Base-by-base conservation (phyloP, 495 filamentous ascomycete genomes). In the Podospora pseudocomata region DNA sequence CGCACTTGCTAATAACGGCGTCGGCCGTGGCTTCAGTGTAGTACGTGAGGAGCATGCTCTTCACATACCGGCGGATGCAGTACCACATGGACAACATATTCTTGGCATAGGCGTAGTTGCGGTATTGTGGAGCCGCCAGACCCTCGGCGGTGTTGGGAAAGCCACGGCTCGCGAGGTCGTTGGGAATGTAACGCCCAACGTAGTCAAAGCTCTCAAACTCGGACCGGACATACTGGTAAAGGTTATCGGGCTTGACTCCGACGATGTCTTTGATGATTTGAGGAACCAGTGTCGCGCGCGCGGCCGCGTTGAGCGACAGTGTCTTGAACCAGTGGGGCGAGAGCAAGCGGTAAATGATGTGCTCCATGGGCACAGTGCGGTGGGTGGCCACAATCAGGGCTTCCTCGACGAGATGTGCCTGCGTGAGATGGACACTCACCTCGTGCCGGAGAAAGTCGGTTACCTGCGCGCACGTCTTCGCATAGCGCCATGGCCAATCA, bases 401-500 rank as follows among this genome's bases (percentile, higher is more conserved):
- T 68, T 84, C 80, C 70, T 84, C 83, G 60, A 84, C 71, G 5
- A 85, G 70, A 67, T 85, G 83, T 5, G 81, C 80, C 15, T 80
- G 66, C 9, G 75, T 78, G 11, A 85, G 76, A 65, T 85, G 83
- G 18, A 83, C 77, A 1, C 67, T 71, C 53, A 84, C 57, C 70
- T 84, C 82, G 70, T 85, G 83, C n/a, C 80, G 73, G 64, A 79
- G 72, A 82, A 82, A 85, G 74, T 85, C 83, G 0, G 78, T 78
- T 9, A 76, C 75, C 66, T 84, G 83, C 7, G 78, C 80, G 63
- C 81, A 83, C 1, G 80, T 83, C 70, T 85, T 85, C 19, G 83
- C 83, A 71, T 84, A 85, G 54, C 83, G 73, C 83, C 83, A 85
- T 1, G 80, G 76, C 82, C 81, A 85, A 74, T 85, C 83, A 1